These are phyloP conservation scores for Ceratocystis alfenasii DNA, from an alignment of 2,329 filamentous ascomycete genomes.

Conservation along the genomic window DNA sequence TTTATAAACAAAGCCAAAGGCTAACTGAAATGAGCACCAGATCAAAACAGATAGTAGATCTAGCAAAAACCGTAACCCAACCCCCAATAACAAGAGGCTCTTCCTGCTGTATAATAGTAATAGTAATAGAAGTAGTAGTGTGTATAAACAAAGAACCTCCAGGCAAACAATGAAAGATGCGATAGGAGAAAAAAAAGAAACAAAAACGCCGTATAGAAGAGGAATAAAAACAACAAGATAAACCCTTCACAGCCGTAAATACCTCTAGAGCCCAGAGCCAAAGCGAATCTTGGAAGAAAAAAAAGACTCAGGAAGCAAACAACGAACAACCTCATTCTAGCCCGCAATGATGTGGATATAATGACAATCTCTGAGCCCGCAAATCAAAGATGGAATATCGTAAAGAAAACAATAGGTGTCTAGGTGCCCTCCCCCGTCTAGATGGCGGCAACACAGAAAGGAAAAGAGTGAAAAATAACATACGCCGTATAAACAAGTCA, in stretches of 20 bases:
- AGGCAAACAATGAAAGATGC: slow-evolving; percentile 10
- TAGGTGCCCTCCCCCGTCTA: background rate
- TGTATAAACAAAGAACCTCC: slow-evolving; percentile 2
- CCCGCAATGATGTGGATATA: background rate
- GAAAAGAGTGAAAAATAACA: no score
- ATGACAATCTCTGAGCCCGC: background rate
- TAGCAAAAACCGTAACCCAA: slow-evolving; percentile 2
- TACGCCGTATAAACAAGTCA: no score
- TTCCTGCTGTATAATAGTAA: background rate
- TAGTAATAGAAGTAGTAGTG: no score
- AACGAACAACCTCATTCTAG: background rate
- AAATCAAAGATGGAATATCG: background rate
- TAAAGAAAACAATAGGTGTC: background rate
- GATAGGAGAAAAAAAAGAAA: background rate
- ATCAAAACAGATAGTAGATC: background rate
- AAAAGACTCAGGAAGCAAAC: background rate
- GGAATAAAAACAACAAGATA: slow-evolving; percentile 18
- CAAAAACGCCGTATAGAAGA: slow-evolving; percentile 15
- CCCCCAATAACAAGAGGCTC: background rate
- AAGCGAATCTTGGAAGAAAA: background rate
- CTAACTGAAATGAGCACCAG: background rate
- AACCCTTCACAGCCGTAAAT: background rate
- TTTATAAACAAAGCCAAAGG: background rate
- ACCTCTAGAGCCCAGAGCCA: background rate
- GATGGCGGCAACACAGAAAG: background rate